These are phyloP conservation scores for Parasitella parasitica DNA, from an alignment of 371 early-diverging fungal species.

Conservation along the genomic window DNA sequence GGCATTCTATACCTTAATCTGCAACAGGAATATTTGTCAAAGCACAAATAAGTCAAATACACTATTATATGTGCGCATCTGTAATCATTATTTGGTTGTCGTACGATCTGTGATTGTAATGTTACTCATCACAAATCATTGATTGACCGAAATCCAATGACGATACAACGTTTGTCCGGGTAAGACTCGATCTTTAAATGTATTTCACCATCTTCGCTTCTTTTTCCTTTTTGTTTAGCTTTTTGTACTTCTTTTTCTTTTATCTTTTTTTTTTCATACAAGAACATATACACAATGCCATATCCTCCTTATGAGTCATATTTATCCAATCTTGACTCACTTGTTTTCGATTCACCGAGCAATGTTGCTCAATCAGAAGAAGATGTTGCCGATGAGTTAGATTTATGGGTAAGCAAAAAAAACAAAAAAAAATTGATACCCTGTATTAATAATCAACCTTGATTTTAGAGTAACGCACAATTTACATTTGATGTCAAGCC, in stretches of 20 bases:
- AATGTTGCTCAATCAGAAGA: conserved; percentile 31
- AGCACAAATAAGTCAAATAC: too few species aligned
- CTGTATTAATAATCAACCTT: background rate
- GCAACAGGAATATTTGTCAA: too few species aligned
- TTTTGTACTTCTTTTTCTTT: background rate
- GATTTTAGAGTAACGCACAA: conserved; percentile 59
- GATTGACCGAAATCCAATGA: background rate
- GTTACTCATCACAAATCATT: background rate
- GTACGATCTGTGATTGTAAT: background rate
- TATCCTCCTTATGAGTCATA: conserved; percentile 16
- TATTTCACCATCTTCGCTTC: background rate
- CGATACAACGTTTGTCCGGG: background rate
- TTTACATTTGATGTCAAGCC: conserved; percentile 66
- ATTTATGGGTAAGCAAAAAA: conserved; percentile 42
- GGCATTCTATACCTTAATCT: background rate
- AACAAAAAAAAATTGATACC: conserved; percentile 8
- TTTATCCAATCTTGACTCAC: conserved; percentile 34
- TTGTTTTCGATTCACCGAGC: conserved; percentile 33
- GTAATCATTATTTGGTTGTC: too few species aligned
- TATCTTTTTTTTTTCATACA: background rate
- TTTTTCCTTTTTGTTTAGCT: background rate
- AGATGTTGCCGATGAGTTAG: conserved; percentile 50
- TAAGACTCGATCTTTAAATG: background rate
- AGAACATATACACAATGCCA: conserved; percentile 4
- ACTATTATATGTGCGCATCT: too few species aligned